Percentiles rank a stretch among this genome's conserved stretches.
phyloP scores from a whole-genome alignment of 768 basidiomycete genomes.

The Rhodotorula sphaerocarpa region DNA sequence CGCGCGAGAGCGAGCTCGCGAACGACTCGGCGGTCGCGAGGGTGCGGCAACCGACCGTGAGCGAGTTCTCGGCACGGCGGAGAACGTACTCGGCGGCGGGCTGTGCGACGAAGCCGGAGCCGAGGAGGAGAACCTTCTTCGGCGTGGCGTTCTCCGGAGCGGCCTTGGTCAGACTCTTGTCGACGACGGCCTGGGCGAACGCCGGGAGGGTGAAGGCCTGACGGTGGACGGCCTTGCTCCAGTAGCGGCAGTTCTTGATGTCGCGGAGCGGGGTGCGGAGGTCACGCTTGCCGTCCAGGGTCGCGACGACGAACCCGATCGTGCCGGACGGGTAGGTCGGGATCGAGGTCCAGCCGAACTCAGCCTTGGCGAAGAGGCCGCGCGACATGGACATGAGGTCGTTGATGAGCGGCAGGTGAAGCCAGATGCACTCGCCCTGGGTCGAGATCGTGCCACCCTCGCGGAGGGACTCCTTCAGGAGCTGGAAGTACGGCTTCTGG shows the following conservation, averaged over 20 bases:
- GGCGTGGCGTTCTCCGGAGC: conserved; percentile 39
- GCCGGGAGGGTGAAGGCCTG: conserved; percentile 87
- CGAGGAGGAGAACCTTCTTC: conserved; percentile 75
- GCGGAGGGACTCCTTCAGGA: conserved; percentile 78
- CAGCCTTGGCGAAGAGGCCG: conserved; percentile 65
- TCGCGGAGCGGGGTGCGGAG: conserved; percentile 65
- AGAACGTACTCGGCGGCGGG: conserved; percentile 94
- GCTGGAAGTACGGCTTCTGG: conserved; percentile 92
- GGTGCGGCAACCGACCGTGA: conserved; percentile 88
- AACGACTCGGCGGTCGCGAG: conserved; percentile 66
- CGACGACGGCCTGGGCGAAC: conserved; percentile 67
- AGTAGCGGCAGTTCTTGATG: conserved; percentile 62
- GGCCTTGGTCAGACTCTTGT: conserved; percentile 43
- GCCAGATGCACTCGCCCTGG: conserved; percentile 91
- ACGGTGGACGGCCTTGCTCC: conserved; percentile 69
- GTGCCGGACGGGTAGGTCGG: conserved; percentile 98
- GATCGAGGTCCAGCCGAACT: conserved; percentile 92
- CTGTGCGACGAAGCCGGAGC: conserved; percentile 87
- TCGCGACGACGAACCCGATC: conserved; percentile 86
- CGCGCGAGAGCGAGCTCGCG: conserved; percentile 58
- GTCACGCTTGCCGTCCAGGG: conserved; percentile 62
- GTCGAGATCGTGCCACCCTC: conserved; percentile 89
- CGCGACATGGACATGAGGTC: conserved; percentile 62
- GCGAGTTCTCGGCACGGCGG: conserved; percentile 65
- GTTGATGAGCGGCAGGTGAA: conserved; percentile 79